Evolutionary conservation across 768 basidiomycete species (phyloP), one percentile per base, ranked within the genome.

Genomic region (Mrakia blollopis): DNA sequence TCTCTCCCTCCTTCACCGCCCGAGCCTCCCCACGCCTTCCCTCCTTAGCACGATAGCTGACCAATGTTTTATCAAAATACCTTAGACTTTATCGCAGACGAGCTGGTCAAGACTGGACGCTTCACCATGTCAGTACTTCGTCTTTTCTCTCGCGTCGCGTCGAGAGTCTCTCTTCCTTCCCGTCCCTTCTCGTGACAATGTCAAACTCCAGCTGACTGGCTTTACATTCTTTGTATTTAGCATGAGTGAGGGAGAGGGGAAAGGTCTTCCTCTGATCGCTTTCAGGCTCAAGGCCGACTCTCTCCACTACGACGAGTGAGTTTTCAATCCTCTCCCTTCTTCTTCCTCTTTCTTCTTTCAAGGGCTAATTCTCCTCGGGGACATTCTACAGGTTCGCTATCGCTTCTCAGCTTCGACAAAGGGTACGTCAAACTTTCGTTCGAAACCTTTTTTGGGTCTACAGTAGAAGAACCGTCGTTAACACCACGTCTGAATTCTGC

Each of bases 231-330:
- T 2, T 1, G 1, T 39, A 72, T 1, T 9, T 39, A 72, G 72
- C 35, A 54, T 72, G 21, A 73, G 65, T 23, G 73, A 76, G 3
- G 76, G 80, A 21, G 28, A 72, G 10, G 80, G 80, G 9, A 73
- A 78, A 35, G 73, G 76, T n/a, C 72, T 80, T 23, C 80, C 80
- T 8, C 35, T 80, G 30, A 78, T 80, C 65, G 79, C 80, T 4
- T 80, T 80, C 79, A 75, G 75, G 65, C 71, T 80, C 62, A 80
- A 75, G 54, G 78, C 79, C 28, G 67, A 79, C 35, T n/a, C n/a
- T n/a, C 60, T 35, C 4, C 80, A 80, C 50, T 80, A 79, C 68
- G 78, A 80, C 44, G 80, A 79, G 57, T 57, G 25, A 57, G 57
- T 28, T 50, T 11, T 23, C 10, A 54, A n/a, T 52, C 50, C 18